phyloP scores from a whole-genome alignment of 208 protist genomes.

The Leishmania lainsoni region DNA sequence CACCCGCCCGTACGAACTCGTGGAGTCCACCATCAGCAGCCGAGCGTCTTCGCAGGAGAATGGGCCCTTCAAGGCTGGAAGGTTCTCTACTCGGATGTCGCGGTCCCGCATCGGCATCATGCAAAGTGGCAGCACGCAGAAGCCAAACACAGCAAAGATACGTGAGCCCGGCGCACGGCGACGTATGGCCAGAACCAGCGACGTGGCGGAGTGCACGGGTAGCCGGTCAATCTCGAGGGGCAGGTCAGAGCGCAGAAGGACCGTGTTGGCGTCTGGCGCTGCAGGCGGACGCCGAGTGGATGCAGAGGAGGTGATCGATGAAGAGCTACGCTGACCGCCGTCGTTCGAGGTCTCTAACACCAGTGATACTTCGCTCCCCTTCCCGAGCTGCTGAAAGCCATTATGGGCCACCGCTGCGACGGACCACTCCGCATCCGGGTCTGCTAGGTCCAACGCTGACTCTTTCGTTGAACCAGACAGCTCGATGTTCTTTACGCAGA shows the following conservation, averaged over 20 bases:
- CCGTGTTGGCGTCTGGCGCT: slow-evolving; percentile 2
- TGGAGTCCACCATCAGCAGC: slow-evolving; percentile 78
- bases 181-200: slow-evolving; percentile 84
- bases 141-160: slow-evolving; percentile 70
- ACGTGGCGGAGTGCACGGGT: slow-evolving; percentile 82
- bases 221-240: slow-evolving; percentile 73
- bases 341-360: slow-evolving; percentile 24
- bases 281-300: neutral
- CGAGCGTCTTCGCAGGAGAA: slow-evolving; percentile 88
- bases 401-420: slow-evolving; percentile 88
- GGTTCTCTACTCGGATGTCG: slow-evolving; percentile 80
- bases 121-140: slow-evolving; percentile 88
- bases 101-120: slow-evolving; percentile 88
- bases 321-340: neutral
- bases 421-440: slow-evolving; percentile 67
- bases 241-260: slow-evolving; percentile 56
- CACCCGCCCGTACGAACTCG: slow-evolving; percentile 79
- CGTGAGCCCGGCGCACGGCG: slow-evolving; percentile 40
- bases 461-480: slow-evolving; percentile 45
- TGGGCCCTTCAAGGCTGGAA: slow-evolving; percentile 79
- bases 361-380: slow-evolving; percentile 74
- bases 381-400: slow-evolving; percentile 82
- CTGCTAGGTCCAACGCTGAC: slow-evolving; percentile 41
- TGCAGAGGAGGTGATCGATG: slow-evolving; percentile 23
- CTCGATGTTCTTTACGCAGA: slow-evolving; percentile 61